Evolutionary conservation across 2,329 filamentous ascomycete genomes (phyloP).

Genomic region (Aspergillus calidoustus): DNA sequence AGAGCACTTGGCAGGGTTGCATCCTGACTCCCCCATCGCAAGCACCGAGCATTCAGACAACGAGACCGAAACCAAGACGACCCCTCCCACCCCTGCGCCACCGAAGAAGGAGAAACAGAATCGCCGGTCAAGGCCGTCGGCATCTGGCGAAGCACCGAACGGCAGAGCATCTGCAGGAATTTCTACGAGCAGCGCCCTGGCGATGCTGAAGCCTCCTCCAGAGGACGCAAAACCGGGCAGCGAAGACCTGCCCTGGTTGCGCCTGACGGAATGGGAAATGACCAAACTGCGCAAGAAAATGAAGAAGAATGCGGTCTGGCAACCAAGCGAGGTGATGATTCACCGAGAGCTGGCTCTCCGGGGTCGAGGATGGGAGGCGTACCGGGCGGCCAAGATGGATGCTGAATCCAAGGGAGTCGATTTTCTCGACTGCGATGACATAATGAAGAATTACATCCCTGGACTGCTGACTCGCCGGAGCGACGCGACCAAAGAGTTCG

Average conservation of each 20-base stretch:
- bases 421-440: slow-evolving; percentile 62
- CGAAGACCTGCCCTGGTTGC: slow-evolving; percentile 66
- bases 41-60: slow-evolving; percentile 53
- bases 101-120: slow-evolving; percentile 50
- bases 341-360: slow-evolving; percentile 65
- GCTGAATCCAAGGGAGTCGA: slow-evolving; percentile 57
- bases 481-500: slow-evolving; percentile 45
- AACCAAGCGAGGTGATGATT: slow-evolving; percentile 70
- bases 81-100: slow-evolving; percentile 29
- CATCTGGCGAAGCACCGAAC: slow-evolving; percentile 14
- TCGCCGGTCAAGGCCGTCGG: slow-evolving; percentile 28
- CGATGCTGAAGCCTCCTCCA: slow-evolving; percentile 63
- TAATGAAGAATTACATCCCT: slow-evolving; percentile 43
- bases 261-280: slow-evolving; percentile 70
- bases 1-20: slow-evolving; percentile 42
- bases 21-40: slow-evolving; percentile 51
- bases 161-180: slow-evolving; percentile 48
- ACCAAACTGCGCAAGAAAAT: slow-evolving; percentile 68
- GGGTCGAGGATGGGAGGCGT: slow-evolving; percentile 59
- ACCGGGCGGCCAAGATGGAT: slow-evolving; percentile 54
- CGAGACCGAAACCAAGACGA: slow-evolving; percentile 39
- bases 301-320: slow-evolving; percentile 74
- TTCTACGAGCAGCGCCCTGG: slow-evolving; percentile 65
- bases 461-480: slow-evolving; percentile 46
- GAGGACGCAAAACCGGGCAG: slow-evolving; percentile 63